Evolutionary conservation across 2,329 filamentous ascomycete species (phyloP).

Genomic region (Hypoxylon sp.): DNA sequence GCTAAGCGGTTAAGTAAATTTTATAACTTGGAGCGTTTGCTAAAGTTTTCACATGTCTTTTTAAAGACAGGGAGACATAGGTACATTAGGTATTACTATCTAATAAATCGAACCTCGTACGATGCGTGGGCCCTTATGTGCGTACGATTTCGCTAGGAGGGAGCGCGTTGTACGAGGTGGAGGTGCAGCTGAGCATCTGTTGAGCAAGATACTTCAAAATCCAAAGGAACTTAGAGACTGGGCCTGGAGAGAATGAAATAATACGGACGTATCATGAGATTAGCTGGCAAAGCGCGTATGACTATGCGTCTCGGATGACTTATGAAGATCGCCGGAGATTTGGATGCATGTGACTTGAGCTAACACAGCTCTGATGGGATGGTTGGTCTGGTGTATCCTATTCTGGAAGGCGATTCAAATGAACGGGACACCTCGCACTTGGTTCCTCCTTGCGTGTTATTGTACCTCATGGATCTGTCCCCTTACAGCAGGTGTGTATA

Average conservation of each 20-base stretch:
- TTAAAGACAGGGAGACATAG: neutral
- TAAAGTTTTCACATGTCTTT: neutral
- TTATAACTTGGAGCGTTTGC: too few species aligned
- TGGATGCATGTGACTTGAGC: conserved; percentile 28
- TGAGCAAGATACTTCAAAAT: neutral
- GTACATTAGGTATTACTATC: too few species aligned
- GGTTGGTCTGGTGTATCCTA: conserved; percentile 19
- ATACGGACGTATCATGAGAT: conserved; percentile 6
- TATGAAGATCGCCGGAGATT: conserved; percentile 18
- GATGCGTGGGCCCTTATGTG: neutral
- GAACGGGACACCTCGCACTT: neutral
- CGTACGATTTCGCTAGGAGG: neutral
- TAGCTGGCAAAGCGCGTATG: neutral
- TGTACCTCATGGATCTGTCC: neutral
- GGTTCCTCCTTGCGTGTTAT: neutral
- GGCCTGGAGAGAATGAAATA: neutral
- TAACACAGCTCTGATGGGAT: conserved; percentile 21
- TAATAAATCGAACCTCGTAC: too few species aligned
- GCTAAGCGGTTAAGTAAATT: too few species aligned
- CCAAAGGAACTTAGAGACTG: neutral
- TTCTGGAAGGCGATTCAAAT: conserved; percentile 29
- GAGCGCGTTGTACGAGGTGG: neutral
- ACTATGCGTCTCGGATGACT: conserved; percentile 14
- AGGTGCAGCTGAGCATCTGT: neutral
- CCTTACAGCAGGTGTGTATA: neutral